Conservation (phyloP, 805 yeast genomes). For the Pichia nanzhaoensis region DNA sequence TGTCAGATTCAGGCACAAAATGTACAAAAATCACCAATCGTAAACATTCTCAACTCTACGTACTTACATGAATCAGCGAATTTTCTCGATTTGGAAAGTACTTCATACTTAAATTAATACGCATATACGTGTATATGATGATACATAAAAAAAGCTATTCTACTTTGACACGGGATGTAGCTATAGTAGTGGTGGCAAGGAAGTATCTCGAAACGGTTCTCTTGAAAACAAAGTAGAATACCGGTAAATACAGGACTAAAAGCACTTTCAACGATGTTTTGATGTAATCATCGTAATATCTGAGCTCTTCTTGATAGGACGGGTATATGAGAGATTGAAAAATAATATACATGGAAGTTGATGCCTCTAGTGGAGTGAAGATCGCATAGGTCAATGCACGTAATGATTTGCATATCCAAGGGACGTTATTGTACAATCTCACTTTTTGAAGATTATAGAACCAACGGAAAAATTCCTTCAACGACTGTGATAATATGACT, state of each 20-base stretch:
- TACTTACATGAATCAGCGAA: too few relatives aligned
- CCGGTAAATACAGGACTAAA: conserved; percentile 18
- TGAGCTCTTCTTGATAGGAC: conserved; percentile 15
- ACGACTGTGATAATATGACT: conserved; percentile 19
- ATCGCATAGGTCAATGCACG: conserved; percentile 16
- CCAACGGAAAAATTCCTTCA: conserved; percentile 22
- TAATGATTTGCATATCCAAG: conserved; percentile 14
- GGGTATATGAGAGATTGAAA: conserved; percentile 17
- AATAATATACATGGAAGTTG: conserved; percentile 19
- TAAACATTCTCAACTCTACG: too few relatives aligned
- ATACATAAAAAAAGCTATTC: too few relatives aligned
- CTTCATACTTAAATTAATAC: too few relatives aligned
- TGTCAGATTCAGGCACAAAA: too few relatives aligned
- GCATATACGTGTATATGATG: too few relatives aligned
- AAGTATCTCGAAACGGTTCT: conserved; percentile 13
- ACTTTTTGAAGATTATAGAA: conserved; percentile 25
- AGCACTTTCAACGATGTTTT: conserved; percentile 11
- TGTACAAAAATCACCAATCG: too few relatives aligned
- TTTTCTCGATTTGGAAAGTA: too few relatives aligned
- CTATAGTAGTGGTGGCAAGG: not conserved
- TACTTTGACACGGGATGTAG: not conserved
- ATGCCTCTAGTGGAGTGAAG: conserved; percentile 18
- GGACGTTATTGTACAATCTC: conserved; percentile 20
- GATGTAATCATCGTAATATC: conserved; percentile 14
- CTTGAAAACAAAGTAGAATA: conserved; percentile 21